Evolutionary conservation across 441 rosid species (phyloP).

Genomic region (Corymbia calophylla): DNA sequence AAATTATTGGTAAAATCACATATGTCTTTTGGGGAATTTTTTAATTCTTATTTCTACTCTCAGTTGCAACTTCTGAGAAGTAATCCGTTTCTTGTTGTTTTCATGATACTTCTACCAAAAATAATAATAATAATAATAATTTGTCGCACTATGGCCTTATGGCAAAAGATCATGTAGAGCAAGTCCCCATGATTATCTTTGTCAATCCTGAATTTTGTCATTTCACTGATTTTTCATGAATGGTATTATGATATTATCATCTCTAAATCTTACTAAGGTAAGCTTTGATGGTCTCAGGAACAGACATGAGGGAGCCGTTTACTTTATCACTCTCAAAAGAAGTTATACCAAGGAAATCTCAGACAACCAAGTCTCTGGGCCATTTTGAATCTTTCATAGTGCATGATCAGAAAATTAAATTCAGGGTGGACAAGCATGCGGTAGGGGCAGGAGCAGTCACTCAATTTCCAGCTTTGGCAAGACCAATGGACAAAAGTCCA

Average conservation of each 20-base stretch:
- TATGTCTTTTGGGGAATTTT: neutral
- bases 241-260: neutral
- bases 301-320: slow-evolving; percentile 24
- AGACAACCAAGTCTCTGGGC: slow-evolving; percentile 17
- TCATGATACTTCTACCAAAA: neutral
- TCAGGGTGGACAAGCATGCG: slow-evolving; percentile 27
- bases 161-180: neutral
- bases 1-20: neutral
- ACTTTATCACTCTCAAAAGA: slow-evolving; percentile 33
- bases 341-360: slow-evolving; percentile 13
- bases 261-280: neutral
- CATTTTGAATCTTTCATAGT: slow-evolving; percentile 21
- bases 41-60: neutral
- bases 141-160: neutral
- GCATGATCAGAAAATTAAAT: slow-evolving; percentile 25
- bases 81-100: neutral
- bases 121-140: too few relatives aligned
- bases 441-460: neutral
- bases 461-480: slow-evolving; percentile 16
- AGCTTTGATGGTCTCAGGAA: slow-evolving; percentile 14
- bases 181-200: neutral
- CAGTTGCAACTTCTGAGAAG: neutral
- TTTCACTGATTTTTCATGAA: neutral
- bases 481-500: slow-evolving; percentile 22
- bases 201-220: neutral